These are phyloP conservation scores for Xylariaceae sp. DNA, from an alignment of 2,329 filamentous ascomycete genomes.

Conservation along the genomic window DNA sequence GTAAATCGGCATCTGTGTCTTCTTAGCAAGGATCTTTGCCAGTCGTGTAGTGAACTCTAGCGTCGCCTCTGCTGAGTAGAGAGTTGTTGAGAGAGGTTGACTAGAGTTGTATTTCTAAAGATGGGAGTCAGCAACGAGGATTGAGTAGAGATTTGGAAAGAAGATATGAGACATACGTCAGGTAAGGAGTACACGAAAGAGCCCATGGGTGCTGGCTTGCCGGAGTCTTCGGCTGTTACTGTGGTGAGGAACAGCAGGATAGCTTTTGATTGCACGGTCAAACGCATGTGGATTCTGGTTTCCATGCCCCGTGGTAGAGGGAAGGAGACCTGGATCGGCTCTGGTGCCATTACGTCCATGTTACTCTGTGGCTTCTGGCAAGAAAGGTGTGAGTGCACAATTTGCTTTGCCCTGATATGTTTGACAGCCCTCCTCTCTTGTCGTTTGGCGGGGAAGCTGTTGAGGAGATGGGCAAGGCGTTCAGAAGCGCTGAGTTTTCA, in stretches of 20 bases:
- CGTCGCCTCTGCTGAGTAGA: slow-evolving; percentile 72
- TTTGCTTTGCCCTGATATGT: too few species aligned
- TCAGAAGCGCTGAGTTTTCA: too few species aligned
- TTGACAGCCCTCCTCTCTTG: too few species aligned
- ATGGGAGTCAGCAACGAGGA: slow-evolving; percentile 4
- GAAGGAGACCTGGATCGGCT: slow-evolving; percentile 49
- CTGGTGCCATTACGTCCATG: slow-evolving; percentile 21
- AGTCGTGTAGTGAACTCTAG: slow-evolving; percentile 84
- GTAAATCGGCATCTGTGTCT: slow-evolving; percentile 72
- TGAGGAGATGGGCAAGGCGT: too few species aligned
- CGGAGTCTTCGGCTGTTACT: slow-evolving; percentile 48
- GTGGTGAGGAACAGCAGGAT: slow-evolving; percentile 61
- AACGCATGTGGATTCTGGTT: slow-evolving; percentile 57
- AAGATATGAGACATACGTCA: slow-evolving; percentile 56
- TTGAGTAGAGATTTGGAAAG: too few species aligned
- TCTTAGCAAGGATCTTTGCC: slow-evolving; percentile 76
- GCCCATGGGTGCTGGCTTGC: slow-evolving; percentile 59
- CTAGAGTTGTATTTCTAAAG: slow-evolving; percentile 47
- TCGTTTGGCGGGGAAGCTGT: too few species aligned
- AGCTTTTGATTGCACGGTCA: slow-evolving; percentile 55
- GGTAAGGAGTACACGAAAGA: slow-evolving; percentile 94
- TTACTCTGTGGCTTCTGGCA: slow-evolving; percentile 2
- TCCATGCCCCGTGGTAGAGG: slow-evolving; percentile 58
- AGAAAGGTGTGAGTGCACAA: too few species aligned
- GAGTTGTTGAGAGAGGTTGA: slow-evolving; percentile 70